Evolutionary conservation across 257 asterid genomes (phyloP).

Genomic region (Solanum raphanifolium): DNA sequence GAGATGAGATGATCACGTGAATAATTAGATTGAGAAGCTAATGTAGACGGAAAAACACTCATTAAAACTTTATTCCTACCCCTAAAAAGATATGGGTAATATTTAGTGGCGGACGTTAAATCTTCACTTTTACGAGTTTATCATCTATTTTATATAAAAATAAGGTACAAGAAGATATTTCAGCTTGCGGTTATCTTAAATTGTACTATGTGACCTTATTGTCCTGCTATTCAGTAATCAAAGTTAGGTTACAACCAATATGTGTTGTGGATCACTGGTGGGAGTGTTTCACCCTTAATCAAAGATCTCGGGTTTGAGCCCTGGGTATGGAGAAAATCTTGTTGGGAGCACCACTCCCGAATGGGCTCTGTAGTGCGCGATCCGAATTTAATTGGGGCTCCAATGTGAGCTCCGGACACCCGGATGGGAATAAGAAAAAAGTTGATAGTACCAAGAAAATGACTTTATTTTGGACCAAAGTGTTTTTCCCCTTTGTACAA

Average conservation of each 20-base stretch:
- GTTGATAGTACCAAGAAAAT: neutral
- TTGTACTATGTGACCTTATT: neutral
- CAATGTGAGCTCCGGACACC: rapidly evolving
- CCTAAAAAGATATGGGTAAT: too few relatives aligned
- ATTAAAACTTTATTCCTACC: too few relatives aligned
- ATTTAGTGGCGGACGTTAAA: too few relatives aligned
- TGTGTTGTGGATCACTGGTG: rapidly evolving
- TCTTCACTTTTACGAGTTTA: too few relatives aligned
- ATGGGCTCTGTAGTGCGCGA: too few relatives aligned
- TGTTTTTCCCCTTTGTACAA: neutral
- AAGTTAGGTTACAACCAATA: neutral
- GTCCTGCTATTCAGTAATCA: neutral
- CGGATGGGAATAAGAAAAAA: rapidly evolving
- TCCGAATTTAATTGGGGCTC: rapidly evolving
- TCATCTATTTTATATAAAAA: too few relatives aligned
- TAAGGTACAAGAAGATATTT: neutral
- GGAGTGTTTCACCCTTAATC: too few relatives aligned
- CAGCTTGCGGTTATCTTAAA: neutral
- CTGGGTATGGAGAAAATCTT: rapidly evolving
- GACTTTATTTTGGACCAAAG: neutral
- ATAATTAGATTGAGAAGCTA: too few relatives aligned
- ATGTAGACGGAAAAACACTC: rapidly evolving
- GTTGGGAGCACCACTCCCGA: too few relatives aligned
- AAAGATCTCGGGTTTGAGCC: rapidly evolving
- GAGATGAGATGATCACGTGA: too few relatives aligned